A percentile compares a stretch with the other conserved stretches of the same genome.
Conservation (phyloP, 2,329 filamentous ascomycete species). For the Penicillium sp. region DNA sequence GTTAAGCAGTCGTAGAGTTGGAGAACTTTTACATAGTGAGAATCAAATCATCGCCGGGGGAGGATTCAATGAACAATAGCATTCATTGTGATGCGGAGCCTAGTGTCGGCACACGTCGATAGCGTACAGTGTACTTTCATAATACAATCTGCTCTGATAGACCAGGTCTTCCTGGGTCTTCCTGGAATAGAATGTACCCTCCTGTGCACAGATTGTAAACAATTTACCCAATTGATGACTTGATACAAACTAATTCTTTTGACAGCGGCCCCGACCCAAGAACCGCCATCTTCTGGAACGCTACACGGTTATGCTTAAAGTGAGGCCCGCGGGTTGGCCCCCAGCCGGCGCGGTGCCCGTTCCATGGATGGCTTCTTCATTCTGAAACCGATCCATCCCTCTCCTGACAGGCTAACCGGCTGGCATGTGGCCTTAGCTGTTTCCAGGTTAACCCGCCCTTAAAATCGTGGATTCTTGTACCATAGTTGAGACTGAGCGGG, state of each 20-base stretch:
- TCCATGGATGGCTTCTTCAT: conserved; percentile 23
- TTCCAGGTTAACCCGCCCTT: not conserved
- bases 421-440: not conserved
- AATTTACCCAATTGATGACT: too few relatives aligned
- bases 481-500: too few relatives aligned
- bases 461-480: not conserved
- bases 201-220: too few relatives aligned
- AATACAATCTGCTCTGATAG: not conserved
- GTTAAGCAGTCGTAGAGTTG: not conserved
- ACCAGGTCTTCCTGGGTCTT: not conserved
- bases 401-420: conserved; percentile 4
- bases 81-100: not conserved
- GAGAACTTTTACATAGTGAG: not conserved
- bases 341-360: conserved; percentile 1
- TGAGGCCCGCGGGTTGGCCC: conserved; percentile 16
- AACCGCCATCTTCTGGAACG: conserved; percentile 25
- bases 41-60: not conserved
- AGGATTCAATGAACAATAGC: not conserved
- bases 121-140: not conserved
- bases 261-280: conserved; percentile 26
- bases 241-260: conserved; percentile 4
- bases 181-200: too few relatives aligned
- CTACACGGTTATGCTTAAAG: conserved; percentile 33
- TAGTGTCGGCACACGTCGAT: not conserved
- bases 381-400: not conserved